Evolutionary conservation across 2,329 filamentous ascomycete species (phyloP).

Genomic region (Intubia oerlemansii): DNA sequence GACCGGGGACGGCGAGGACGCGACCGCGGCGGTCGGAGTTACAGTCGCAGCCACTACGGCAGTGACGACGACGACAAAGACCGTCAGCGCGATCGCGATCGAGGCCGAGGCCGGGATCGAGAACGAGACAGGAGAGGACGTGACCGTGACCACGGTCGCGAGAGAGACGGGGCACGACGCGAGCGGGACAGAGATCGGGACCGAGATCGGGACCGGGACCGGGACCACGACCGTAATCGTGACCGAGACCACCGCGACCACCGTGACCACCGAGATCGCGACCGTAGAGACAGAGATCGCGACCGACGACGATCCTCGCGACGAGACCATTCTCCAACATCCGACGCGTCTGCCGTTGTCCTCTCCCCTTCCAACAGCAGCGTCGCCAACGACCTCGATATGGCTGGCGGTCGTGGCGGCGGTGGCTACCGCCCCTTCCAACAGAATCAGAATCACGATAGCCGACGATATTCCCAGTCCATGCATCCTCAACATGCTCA

Average conservation of each 20-base stretch:
- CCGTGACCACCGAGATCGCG: too few species aligned
- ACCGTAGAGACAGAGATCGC: conserved; percentile 11
- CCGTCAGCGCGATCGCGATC: not conserved
- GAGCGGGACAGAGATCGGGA: conserved; percentile 1
- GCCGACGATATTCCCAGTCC: too few species aligned
- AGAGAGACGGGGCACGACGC: too few species aligned
- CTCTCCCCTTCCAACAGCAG: too few species aligned
- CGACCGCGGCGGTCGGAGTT: too few species aligned
- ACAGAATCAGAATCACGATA: conserved; percentile 11
- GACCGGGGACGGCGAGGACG: too few species aligned
- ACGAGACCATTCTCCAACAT: conserved; percentile 14
- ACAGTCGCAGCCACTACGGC: not conserved
- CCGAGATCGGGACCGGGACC: not conserved
- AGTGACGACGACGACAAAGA: not conserved
- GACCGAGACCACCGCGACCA: not conserved
- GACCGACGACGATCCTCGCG: conserved; percentile 11
- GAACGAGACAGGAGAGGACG: not conserved
- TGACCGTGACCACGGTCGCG: too few species aligned
- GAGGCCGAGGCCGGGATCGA: not conserved
- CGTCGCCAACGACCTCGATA: conserved; percentile 29
- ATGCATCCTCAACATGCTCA: too few species aligned
- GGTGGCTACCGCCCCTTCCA: conserved; percentile 9
- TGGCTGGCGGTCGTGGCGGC: conserved; percentile 19
- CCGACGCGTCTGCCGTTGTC: conserved; percentile 17
- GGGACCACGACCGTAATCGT: too few species aligned